Evolutionary conservation across 148 eudicot genomes (phyloP), one percentile per base, ranked within the genome.

Genomic region (Silene latifolia): DNA sequence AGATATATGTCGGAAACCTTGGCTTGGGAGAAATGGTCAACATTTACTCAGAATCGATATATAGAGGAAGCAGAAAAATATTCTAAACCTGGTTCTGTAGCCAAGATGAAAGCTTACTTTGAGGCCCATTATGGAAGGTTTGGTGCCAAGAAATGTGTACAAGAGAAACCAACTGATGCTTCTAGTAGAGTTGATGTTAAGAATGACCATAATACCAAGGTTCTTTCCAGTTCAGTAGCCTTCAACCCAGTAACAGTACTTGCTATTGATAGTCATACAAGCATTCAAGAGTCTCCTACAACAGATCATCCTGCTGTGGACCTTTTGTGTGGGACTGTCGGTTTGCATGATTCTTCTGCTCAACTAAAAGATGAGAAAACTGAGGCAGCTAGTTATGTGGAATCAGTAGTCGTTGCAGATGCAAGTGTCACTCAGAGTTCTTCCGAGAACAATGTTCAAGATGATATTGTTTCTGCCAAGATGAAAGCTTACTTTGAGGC

Each of bases 401-500:
- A 83, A 72, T 4, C 68, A 20, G 62, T 27, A 27, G 2, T 27
- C 2, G 29, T 27, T 27, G 29, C 65, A 46, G 68, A 71, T 60
- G 61, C 27, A 39, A 65, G 72, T 29, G 65, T 72, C 69, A 65
- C 44, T 47, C 63, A 84, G 67, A 80, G 48, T 76, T 47, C 75
- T 75, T 17, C 27, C 42, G 57, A 64, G 25, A 72, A 61, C 29
- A 27, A 27, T 27, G 29, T 27, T 27, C 29, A 27, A 27, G 29
- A 27, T 27, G 29, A 27, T 27, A 27, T 27, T 27, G 29, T 27
- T 27, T 27, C 29, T 27, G 96, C 96, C 35, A 83, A 87, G 84
- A 91, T 87, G 90, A 94, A 91, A 71, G 97, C 97, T 72, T 89
- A 85, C 71, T 90, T 91, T 72, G 98, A 94, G 78, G 92, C 93